Base-by-base conservation (phyloP, 768 basidiomycete species). In the Tulasnella sp. region DNA sequence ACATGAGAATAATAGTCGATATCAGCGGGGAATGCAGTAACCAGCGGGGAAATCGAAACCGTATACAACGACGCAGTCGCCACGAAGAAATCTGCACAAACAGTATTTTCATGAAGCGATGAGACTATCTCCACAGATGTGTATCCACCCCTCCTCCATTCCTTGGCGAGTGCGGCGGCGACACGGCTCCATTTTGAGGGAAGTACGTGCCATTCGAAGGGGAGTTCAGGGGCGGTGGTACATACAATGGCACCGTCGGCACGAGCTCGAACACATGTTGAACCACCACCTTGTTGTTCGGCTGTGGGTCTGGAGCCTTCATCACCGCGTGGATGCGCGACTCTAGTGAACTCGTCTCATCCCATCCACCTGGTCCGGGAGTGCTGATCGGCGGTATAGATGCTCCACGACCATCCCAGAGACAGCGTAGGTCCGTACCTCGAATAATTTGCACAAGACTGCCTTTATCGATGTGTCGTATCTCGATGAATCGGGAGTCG, bases 271-370 rank as follows among this genome's bases (percentile, higher is more conserved):
- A 66, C 11, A 69, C 66, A 34, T 68, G 66, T 29, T 67, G 66
- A 1, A 63, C 58, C 1, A 61, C 63, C 13, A 60, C 64, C 30
- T 62, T 50, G 42, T 53, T 32, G 32, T 76, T 78, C 26, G 51
- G 51, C 1, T 73, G 73, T 2, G 70, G 67, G 49, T 70, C 64
- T n/a, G 67, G 67, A 9, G 79, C 76, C 47, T 83, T 84, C 85
- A 91, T 91, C 26, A 92, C 89, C 5, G 84, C 88, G 64, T 95
- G 92, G 15, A 95, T 84, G 30, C 84, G 81, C 2, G 89, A 82
- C 63, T 94, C 90, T 66, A 87, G 86, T 32, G 76, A 75, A 68
- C 83, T 79, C 3, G 76, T 70, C 58, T 71, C 76, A 65, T 73
- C 77, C 66, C 75, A 76, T 2, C 77, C 77, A 10, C 75, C 73